Evolutionary conservation across 2,329 filamentous ascomycete species (phyloP).

Genomic region (Nigrospora oryzae): DNA sequence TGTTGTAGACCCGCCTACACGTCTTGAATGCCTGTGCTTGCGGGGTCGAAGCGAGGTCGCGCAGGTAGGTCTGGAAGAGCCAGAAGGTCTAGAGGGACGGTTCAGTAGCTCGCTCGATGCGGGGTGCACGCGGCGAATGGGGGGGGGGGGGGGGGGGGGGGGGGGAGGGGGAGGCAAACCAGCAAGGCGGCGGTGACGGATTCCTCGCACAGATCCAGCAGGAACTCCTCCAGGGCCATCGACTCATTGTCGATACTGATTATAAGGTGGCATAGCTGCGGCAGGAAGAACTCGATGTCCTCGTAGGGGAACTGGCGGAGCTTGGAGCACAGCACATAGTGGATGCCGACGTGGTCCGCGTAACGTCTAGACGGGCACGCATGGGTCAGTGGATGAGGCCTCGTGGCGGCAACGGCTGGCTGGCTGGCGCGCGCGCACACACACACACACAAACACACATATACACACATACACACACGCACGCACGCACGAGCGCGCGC

Average conservation of each 20-base stretch:
- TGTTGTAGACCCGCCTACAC: conserved; percentile 77
- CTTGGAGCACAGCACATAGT: conserved; percentile 84
- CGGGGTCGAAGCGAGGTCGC: conserved; percentile 69
- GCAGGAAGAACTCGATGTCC: conserved; percentile 88
- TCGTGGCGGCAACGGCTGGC: too few species aligned
- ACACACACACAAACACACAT: too few species aligned
- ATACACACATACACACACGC: not conserved
- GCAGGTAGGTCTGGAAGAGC: conserved; percentile 82
- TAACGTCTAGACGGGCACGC: conserved; percentile 54
- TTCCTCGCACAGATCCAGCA: conserved; percentile 79
- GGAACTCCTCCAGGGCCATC: conserved; percentile 83
- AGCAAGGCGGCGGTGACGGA: conserved; percentile 77
- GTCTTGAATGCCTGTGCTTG: conserved; percentile 73
- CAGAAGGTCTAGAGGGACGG: conserved; percentile 62
- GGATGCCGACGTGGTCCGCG: conserved; percentile 82
- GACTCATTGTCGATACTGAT: conserved; percentile 87
- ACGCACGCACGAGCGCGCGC: not conserved
- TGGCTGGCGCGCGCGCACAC: not conserved
- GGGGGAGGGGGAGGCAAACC: conserved; percentile 40
- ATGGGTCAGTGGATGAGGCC: too few species aligned
- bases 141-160: not conserved
- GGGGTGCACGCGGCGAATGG: not conserved
- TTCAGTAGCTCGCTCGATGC: not conserved
- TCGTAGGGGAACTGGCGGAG: conserved; percentile 82
- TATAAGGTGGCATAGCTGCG: conserved; percentile 79